A percentile compares a stretch with the other conserved stretches of the same genome.
phyloP scores from a whole-genome alignment of 2,329 filamentous ascomycete species.

The Fusarium sambucinum region DNA sequence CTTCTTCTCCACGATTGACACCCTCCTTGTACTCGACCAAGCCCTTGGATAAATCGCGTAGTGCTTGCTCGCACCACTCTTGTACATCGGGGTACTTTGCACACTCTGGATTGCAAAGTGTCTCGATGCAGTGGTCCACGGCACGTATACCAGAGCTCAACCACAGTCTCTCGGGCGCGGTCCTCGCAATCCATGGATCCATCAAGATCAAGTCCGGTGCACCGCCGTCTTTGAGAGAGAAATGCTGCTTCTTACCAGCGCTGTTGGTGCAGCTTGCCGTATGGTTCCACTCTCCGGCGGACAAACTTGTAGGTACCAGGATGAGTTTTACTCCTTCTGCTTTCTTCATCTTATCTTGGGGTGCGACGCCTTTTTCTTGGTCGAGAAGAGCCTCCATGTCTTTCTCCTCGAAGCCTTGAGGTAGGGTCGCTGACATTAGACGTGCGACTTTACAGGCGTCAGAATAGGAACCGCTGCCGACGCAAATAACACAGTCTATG shows the following conservation, averaged over 20 bases:
- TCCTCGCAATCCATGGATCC: conserved; percentile 22
- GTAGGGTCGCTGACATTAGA: conserved; percentile 6
- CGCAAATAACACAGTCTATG: conserved; percentile 10
- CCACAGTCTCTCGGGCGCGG: conserved; percentile 5
- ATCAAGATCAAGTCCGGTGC: conserved; percentile 24
- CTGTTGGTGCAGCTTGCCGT: conserved; percentile 26
- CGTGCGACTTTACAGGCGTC: conserved; percentile 26
- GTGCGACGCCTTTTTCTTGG: conserved; percentile 10
- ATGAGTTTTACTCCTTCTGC: conserved; percentile 13
- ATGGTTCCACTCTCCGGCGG: conserved; percentile 22
- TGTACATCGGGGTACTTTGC: conserved; percentile 6
- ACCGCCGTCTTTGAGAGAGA: conserved; percentile 5
- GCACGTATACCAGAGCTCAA: conserved; percentile 24
- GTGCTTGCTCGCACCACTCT: conserved; percentile 12
- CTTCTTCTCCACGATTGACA: neutral
- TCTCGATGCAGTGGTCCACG: conserved; percentile 20
- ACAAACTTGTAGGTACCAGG: conserved; percentile 11
- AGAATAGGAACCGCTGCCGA: conserved; percentile 18
- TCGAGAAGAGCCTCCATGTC: conserved; percentile 17
- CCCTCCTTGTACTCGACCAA: conserved; percentile 24
- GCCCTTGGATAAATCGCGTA: conserved; percentile 1
- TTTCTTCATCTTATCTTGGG: conserved; percentile 15
- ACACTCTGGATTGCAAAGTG: conserved; percentile 15
- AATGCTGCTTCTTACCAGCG: conserved; percentile 20
- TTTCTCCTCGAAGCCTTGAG: neutral